Base-by-base conservation (phyloP, 208 protist species). In the Balamuthia mandrillaris region DNA sequence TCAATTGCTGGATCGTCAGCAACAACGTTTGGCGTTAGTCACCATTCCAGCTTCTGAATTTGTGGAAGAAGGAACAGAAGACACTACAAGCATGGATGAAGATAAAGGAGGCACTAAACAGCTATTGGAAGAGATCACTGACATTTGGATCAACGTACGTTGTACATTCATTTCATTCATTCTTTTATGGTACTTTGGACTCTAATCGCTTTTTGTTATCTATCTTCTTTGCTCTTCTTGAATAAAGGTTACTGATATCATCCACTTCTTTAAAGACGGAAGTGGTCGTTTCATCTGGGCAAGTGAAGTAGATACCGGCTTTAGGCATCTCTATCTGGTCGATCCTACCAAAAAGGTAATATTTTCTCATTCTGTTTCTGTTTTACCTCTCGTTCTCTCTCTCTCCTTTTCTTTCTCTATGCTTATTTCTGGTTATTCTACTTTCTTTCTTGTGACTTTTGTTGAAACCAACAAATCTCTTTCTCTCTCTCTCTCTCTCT, bases 251-350 rank as follows among this genome's bases (percentile, higher is more conserved):
- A 44, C 51, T 70, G 18, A 47, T 74, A 49, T 90, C 44, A 42
- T 79, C 31, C 9, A 90, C 52, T 81, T 74, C 37, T 47, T 74
- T 16, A 41, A 47, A 47, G 72, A 81, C 37, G 72, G 72, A 6
- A 60, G 45, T 3, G 45, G 45, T 3, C 16, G 74, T 18, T 75
- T 86, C 35, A 45, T 86, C 1, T 86, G 39, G 37, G 66, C 81
- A 3, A 81, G 42, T 42, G 88, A 91, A 74, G 31, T 74, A n/a
- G 12, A 33, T 44, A 51, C 87, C 18, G 88, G 88, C 7, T 91
- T 70, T 47, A 31, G 83, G 24, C 88, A 91, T 24, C 39, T 91
- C 18, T 91, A 90, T 39, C 16, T 90, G 18, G n/a, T 90, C 2
- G 27, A 35, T 27, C 81, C 82, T 49, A 37, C 66, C 21, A 83